Percentiles rank a stretch among this genome's conserved stretches.
These are phyloP conservation scores for Fraxinus nigra DNA, from an alignment of 305 asterid genomes.

Conservation along the genomic window DNA sequence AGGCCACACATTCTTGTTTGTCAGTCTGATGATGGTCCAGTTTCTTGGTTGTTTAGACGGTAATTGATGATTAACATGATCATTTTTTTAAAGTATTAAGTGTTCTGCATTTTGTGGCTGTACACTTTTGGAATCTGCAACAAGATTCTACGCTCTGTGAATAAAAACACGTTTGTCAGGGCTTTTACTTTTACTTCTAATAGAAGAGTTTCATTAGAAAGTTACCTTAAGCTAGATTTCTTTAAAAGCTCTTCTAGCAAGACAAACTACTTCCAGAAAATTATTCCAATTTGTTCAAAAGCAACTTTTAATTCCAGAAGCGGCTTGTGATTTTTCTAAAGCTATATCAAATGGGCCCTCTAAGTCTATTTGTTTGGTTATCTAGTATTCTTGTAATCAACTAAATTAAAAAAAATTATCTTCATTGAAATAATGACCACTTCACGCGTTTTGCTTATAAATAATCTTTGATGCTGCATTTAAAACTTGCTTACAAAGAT, in stretches of 20 bases:
- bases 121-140: not conserved
- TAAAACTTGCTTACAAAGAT: not conserved
- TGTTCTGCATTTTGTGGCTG: not conserved
- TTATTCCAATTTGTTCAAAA: no score
- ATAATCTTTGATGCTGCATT: not conserved
- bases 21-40: not conserved
- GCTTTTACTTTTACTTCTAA: not conserved
- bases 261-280: no score
- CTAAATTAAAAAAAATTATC: no score
- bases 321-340: not conserved
- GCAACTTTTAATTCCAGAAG: no score
- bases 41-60: not conserved
- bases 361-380: not conserved
- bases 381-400: not conserved
- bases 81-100: not conserved
- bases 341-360: no score
- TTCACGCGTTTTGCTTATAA: not conserved
- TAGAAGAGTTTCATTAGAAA: not conserved
- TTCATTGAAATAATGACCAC: not conserved
- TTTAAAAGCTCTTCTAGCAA: not conserved
- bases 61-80: not conserved
- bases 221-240: no score
- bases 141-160: not conserved
- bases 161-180: not conserved
- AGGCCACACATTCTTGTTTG: not conserved